Evolutionary conservation across 148 eudicot genomes (phyloP).

Genomic region (Polygonum maritimum): DNA sequence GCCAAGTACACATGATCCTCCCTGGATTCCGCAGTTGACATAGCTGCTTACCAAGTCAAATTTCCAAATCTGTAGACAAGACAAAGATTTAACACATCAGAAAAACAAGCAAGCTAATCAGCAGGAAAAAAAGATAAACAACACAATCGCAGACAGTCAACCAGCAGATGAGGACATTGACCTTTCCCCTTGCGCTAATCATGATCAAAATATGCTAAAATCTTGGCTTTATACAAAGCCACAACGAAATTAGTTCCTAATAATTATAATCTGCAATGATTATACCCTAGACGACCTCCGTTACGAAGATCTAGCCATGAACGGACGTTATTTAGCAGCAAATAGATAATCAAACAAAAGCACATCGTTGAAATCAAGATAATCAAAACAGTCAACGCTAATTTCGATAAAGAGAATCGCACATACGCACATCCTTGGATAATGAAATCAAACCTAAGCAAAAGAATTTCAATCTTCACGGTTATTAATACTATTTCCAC

Average conservation of each 20-base stretch:
- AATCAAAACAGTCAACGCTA: background rate
- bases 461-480: background rate
- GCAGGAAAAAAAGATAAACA: background rate
- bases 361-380: background rate
- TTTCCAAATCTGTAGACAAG: background rate
- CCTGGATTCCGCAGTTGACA: slow-evolving; percentile 14
- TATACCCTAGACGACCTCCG: background rate
- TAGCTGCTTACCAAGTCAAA: background rate
- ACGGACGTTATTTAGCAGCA: background rate
- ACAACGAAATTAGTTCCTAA: background rate
- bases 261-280: background rate
- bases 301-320: background rate
- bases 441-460: background rate
- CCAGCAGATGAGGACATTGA: background rate
- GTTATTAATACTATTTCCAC: background rate
- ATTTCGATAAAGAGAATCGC: background rate
- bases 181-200: background rate
- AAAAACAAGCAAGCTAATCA: background rate
- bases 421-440: background rate
- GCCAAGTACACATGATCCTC: slow-evolving; percentile 36
- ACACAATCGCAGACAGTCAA: background rate
- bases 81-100: background rate
- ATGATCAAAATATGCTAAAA: background rate
- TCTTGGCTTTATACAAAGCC: background rate
- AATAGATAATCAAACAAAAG: background rate